These are phyloP conservation scores for Nissolia schottii DNA, from an alignment of 306 rosid genomes.

Conservation along the genomic window DNA sequence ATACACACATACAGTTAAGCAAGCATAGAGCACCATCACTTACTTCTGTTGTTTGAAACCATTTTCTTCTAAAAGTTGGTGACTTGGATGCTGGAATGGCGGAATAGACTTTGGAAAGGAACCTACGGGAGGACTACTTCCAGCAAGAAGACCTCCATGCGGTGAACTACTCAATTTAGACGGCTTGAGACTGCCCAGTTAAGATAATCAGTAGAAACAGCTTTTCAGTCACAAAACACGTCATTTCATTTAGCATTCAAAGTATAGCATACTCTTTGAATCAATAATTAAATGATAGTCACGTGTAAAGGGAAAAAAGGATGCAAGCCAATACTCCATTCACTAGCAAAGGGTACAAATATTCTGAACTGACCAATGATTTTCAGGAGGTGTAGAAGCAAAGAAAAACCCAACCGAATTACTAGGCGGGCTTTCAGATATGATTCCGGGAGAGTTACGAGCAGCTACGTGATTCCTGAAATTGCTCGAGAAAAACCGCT, in stretches of 20 bases:
- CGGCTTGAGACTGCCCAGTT: slow-evolving; percentile 57
- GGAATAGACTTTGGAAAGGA: slow-evolving; percentile 96
- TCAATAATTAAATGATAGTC: slow-evolving; percentile 6
- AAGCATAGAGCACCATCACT: slow-evolving; percentile 39
- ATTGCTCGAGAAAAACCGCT: slow-evolving; percentile 83
- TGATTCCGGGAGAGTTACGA: slow-evolving; percentile 59
- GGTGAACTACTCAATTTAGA: slow-evolving; percentile 87
- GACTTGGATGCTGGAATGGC: slow-evolving; percentile 97
- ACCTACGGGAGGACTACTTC: slow-evolving; percentile 91
- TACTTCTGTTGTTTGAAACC: slow-evolving; percentile 96
- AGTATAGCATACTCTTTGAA: slow-evolving; percentile 4
- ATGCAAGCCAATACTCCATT: slow-evolving; percentile 11
- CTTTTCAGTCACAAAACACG: slow-evolving; percentile 3
- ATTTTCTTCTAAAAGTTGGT: slow-evolving; percentile 93
- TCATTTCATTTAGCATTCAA: slow-evolving; percentile 3
- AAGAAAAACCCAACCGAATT: slow-evolving; percentile 95
- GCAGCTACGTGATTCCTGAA: slow-evolving; percentile 72
- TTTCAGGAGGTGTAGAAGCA: slow-evolving; percentile 92
- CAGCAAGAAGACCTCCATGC: slow-evolving; percentile 61
- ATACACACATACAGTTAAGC: background rate
- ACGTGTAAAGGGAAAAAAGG: background rate
- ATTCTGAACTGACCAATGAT: slow-evolving; percentile 66
- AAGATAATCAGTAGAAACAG: slow-evolving; percentile 30
- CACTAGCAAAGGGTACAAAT: slow-evolving; percentile 26
- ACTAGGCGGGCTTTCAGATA: slow-evolving; percentile 95